Base-by-base conservation (phyloP, 2,329 filamentous ascomycete species). In the Alternaria conjuncta region DNA sequence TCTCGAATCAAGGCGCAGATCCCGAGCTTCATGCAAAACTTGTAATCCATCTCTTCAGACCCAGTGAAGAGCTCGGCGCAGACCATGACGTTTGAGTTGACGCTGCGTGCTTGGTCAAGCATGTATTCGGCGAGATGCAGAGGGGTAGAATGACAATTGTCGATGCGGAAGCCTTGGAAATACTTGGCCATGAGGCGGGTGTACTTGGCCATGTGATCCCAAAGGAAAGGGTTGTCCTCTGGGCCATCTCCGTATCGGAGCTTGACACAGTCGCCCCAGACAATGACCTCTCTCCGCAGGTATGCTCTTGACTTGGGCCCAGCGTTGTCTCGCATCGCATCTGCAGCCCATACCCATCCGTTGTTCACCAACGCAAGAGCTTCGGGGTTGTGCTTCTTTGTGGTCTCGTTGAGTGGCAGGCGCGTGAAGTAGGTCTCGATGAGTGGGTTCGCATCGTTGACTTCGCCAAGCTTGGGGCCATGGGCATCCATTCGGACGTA, bases 251-350 rank as follows among this genome's bases (percentile, higher is more conserved):
- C 96, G 76, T 98, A 99, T 18, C 96, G 90, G 57, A 99, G 86
- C 84, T 99, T 99, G 66, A 98, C 96, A 78, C 96, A 99, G 78
- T 99, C 96, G 13, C 95, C 94, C 96, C 96, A 99, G 28, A 97
- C 92, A 70, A 99, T 98, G 64, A 99, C 93, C 80, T 99, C 94
- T 70, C 96, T 89, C 56, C 93, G 89, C n/a, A 99, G 86, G 75
- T 99, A 99, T n/a, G 95, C 94, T 60, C 90, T 90, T 9, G 95
- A 97, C 50, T 92, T 85, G 0, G 94, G 91, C 0, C 96, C 96
- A 28, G 96, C 96, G 75, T 98, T 96, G 82, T 99, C 96, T 46
- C 93, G 87, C 80, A 98, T 87, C 2, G 96, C 95, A 81, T 98
- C 96, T 6, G 95, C 95, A 62, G 93, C 95, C 96, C 96, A 99